A percentile compares a stretch with the other conserved stretches of the same genome.
Conservation (phyloP, 805 yeast species). For the Monosporozyma yasuniensis region DNA sequence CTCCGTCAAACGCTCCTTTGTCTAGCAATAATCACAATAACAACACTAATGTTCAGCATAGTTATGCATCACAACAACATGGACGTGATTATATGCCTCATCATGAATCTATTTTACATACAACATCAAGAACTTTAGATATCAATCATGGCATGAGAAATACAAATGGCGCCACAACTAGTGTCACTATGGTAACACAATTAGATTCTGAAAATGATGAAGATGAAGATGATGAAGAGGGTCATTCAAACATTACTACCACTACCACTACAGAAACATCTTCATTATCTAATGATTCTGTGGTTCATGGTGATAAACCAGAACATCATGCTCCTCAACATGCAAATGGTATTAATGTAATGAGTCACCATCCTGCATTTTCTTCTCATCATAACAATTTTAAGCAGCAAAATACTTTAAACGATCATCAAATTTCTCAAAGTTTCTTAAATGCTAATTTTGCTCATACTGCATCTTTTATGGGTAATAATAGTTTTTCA, state of each 20-base stretch:
- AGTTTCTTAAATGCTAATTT: conserved; percentile 29
- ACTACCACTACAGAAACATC: conserved; percentile 8
- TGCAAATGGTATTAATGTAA: not conserved
- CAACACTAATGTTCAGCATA: conserved; percentile 2
- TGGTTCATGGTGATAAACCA: not conserved
- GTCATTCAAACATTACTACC: conserved; percentile 8
- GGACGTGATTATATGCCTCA: not conserved
- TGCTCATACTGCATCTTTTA: conserved; percentile 30
- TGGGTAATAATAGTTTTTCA: conserved; percentile 15
- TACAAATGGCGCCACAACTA: conserved; percentile 14
- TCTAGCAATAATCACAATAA: conserved; percentile 5
- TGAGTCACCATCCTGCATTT: not conserved
- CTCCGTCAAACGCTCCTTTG: not conserved
- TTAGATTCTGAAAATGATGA: conserved; percentile 20
- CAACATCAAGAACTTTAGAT: conserved; percentile 13
- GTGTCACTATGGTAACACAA: conserved; percentile 26
- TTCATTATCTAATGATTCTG: not conserved
- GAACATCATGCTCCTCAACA: not conserved
- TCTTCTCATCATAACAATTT: not conserved
- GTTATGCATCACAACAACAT: not conserved
- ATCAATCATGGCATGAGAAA: conserved; percentile 8
- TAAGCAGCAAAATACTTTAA: not conserved
- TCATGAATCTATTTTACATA: conserved; percentile 7
- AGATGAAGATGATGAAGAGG: conserved; percentile 4
- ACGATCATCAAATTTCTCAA: conserved; percentile 7